Evolutionary conservation across 768 basidiomycete genomes (phyloP).

Genomic region (Coprinopsis strossmayeri): DNA sequence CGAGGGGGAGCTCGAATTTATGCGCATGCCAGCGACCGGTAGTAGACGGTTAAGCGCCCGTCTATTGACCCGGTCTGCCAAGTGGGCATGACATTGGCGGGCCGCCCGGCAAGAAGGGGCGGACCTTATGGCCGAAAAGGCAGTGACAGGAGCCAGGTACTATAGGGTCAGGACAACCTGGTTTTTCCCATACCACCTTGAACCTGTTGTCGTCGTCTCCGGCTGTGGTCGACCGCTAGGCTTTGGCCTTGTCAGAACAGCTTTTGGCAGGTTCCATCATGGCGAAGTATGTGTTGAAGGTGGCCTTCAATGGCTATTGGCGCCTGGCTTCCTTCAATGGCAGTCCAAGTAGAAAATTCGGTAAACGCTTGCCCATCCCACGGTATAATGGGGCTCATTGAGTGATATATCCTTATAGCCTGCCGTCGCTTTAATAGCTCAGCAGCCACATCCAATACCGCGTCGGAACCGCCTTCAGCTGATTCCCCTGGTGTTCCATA

Average conservation of each 20-base stretch:
- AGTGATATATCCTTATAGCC: conserved; percentile 16
- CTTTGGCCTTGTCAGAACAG: background rate
- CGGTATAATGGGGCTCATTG: background rate
- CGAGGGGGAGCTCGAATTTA: no score
- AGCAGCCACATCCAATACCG: conserved; percentile 18
- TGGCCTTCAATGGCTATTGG: conserved; percentile 2
- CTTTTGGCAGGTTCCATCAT: background rate
- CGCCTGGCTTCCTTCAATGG: conserved; percentile 1
- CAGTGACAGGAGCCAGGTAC: no score
- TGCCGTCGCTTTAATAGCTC: conserved; percentile 28
- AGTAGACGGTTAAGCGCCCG: no score
- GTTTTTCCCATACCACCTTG: no score
- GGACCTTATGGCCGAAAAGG: no score
- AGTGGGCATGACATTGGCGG: no score
- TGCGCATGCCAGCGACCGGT: no score
- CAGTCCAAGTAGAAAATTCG: background rate
- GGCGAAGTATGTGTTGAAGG: conserved; percentile 2
- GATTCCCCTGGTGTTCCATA: conserved; percentile 47
- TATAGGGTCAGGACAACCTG: no score
- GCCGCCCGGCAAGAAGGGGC: no score
- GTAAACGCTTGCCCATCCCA: background rate
- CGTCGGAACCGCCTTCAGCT: conserved; percentile 21
- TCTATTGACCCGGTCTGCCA: no score
- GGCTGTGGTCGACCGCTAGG: background rate
- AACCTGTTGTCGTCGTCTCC: background rate